These are phyloP conservation scores for Metschnikowia cerradonensis DNA, from an alignment of 805 yeast genomes.

Conservation along the genomic window DNA sequence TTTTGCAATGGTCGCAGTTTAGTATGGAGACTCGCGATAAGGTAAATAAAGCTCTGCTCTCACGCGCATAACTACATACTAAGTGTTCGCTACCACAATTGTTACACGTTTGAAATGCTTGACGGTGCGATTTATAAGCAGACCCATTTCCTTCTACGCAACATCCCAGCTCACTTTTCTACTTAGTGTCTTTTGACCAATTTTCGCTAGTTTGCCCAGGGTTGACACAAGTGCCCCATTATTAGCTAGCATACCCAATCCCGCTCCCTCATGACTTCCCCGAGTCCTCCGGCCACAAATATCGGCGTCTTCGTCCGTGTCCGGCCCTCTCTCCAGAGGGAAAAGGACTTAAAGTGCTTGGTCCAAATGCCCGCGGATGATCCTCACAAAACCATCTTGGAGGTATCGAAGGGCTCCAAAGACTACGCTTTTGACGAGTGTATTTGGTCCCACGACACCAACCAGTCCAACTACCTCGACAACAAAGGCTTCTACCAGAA, in stretches of 20 bases:
- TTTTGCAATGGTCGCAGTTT: not conserved
- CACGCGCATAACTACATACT: conserved; percentile 1
- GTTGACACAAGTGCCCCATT: not conserved
- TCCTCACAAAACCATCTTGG: conserved; percentile 17
- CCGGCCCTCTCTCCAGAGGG: conserved; percentile 41
- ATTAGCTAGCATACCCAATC: not conserved
- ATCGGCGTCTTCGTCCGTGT: conserved; percentile 52
- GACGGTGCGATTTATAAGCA: not conserved
- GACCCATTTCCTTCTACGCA: not conserved
- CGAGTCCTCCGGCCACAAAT: conserved; percentile 12
- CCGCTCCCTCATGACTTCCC: not conserved
- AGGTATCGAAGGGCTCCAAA: conserved; percentile 27
- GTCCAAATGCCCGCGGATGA: conserved; percentile 29
- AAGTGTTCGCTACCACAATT: conserved; percentile 1
- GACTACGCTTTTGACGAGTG: conserved; percentile 49
- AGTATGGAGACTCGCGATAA: not conserved
- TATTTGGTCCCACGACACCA: conserved; percentile 43
- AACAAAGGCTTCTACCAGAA: conserved; percentile 50
- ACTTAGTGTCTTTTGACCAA: not conserved
- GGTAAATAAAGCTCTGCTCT: not conserved
- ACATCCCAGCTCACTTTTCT: not conserved
- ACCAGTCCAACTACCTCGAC: conserved; percentile 34
- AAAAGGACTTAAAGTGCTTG: conserved; percentile 22
- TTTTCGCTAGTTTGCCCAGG: not conserved
- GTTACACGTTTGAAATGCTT: not conserved